Percentiles rank a stretch among this genome's conserved stretches.
These are phyloP conservation scores for Metarhizium anisopliae DNA, from an alignment of 2,329 filamentous ascomycete genomes.

Conservation along the genomic window DNA sequence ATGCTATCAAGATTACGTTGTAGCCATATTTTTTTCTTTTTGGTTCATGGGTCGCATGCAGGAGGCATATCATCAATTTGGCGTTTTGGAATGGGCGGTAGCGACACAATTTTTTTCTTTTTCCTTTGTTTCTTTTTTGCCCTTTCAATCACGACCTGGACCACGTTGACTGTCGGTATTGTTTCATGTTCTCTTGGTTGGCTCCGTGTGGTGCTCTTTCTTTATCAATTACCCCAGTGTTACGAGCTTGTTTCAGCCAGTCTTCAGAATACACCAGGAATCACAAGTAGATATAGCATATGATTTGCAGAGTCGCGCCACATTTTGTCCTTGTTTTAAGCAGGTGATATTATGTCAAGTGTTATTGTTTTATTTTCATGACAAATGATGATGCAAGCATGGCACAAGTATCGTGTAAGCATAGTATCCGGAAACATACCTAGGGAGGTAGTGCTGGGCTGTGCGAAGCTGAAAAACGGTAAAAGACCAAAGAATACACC, in stretches of 20 bases:
- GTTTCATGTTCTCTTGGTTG: background rate
- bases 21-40: slow-evolving; percentile 20
- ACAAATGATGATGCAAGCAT: too few species aligned
- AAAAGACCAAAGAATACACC: too few species aligned
- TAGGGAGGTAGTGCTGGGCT: too few species aligned
- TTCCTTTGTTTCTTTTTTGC: background rate
- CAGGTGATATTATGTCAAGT: background rate
- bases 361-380: too few species aligned
- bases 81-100: background rate
- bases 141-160: background rate
- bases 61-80: background rate
- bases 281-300: background rate
- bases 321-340: background rate
- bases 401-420: too few species aligned
- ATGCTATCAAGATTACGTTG: slow-evolving; percentile 65
- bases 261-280: background rate
- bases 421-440: too few species aligned
- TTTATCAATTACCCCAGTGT: background rate
- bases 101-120: background rate
- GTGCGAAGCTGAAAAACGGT: too few species aligned
- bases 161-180: background rate
- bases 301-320: background rate
- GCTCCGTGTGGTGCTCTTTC: background rate
- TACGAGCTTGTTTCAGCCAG: background rate
- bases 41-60: background rate